Evolutionary conservation across 2,329 filamentous ascomycete genomes (phyloP), one percentile per base, ranked within the genome.

Genomic region (Paraconiothyrium sp.): DNA sequence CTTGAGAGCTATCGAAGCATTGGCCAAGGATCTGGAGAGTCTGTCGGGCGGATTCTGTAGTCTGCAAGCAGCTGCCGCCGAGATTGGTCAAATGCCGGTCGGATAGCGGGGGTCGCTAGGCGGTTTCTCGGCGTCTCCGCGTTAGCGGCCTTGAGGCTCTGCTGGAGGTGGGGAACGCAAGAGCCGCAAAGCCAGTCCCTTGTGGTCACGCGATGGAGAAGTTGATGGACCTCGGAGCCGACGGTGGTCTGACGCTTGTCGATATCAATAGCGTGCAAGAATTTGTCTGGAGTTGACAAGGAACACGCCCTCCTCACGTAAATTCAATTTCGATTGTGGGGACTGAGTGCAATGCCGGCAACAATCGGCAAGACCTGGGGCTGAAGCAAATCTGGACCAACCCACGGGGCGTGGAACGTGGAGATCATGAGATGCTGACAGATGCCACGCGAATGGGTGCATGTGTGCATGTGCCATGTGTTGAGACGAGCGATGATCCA

Each of bases 41-140:
- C 48, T 54, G 13, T 49, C 59, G 50, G 59, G 39, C 35, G 46
- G 49, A 58, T 58, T 43, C 14, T 52, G 27, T 54, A n/a, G 44
- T 22, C 34, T 48, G 22, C n/a, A 47, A 32, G 35, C 44, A 32
- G 54, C 54, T 3, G 39, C 52, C 9, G 39, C 39, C 24, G 4
- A 13, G 39, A 34, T 55, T 46, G 52, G 39, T n/a, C 39, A 1
- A 34, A 24, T n/a, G 16, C 43, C 13, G 24, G 22, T 20, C 43
- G n/a, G 43, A 16, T 35, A 27, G 30, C 41, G n/a, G 30, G 30
- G 32, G 22, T 6, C 10, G 20, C 44, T 48, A 35, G 41, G 54
- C 54, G 6, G 24, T 14, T 11, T 22, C 27, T 56, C 35, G 43
- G 43, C 20, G 32, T 16, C 9, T 10, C 9, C 22, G 49, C 32